Evolutionary conservation across 208 protist genomes (phyloP), one percentile per base, ranked within the genome.

Genomic region (Trypanosoma theileri): DNA sequence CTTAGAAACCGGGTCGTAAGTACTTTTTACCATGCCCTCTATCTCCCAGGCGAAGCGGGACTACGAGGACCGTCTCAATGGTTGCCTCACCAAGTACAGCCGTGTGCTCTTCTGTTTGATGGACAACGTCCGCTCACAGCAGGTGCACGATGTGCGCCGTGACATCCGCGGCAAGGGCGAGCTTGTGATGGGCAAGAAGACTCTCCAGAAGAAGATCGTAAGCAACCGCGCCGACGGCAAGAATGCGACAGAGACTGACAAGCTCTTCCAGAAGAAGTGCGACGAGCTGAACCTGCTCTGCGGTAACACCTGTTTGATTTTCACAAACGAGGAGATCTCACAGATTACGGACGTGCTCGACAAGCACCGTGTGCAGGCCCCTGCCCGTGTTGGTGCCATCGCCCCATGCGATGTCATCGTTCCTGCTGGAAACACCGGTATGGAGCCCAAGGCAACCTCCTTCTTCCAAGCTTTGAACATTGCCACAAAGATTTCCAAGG

Each of bases 391-490:
- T 54, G 99, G 99, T 74, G 89, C 95, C 64, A 87, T 99, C 73
- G 92, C 99, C 24, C 98, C 98, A 50, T 75, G 69, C 75, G 94
- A 99, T 71, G 98, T 99, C 52, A 71, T 96, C 74, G 80, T 99
- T 67, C 96, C 94, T 41, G 89, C 96, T 13, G 96, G 93, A 51
- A 92, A 91, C 79, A 99, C 99, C 16, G 97, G 97, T 81, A 86
- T 99, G 69, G 98, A 99, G 76, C 98, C 99, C 59, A 97, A 94
- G 48, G 92, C 99, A 87, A 99, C 98, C 44, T 92, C 92, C 62
- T 99, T 99, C 96, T 98, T 99, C 89, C 98, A 99, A 89, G 98
- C 98, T 16, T 88, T 99, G 31, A 98, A 98, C 87, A 99, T 99
- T 79, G 79, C 91, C 35, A 99, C 98, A 63, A 99, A 99, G 95